Conservation (phyloP, 495 filamentous ascomycete species). For the Penicillium nucicola region DNA sequence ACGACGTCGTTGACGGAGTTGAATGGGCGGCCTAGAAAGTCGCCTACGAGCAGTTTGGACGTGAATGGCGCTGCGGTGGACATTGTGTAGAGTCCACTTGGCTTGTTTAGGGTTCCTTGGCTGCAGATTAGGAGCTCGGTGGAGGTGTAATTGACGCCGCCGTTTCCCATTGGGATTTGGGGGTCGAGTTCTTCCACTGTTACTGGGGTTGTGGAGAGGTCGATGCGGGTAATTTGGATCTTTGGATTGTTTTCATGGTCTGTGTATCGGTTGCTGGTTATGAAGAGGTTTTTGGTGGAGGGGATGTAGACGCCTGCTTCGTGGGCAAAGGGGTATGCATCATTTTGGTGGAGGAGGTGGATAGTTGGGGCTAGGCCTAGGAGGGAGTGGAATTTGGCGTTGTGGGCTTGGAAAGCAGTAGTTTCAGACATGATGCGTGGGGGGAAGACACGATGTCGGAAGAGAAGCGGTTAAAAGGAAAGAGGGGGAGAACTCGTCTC, state of each 20-base stretch:
- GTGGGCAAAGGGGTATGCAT: slow-evolving; percentile 51
- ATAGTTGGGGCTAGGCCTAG: slow-evolving; percentile 29
- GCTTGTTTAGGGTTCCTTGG: slow-evolving; percentile 45
- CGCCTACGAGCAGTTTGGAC: slow-evolving; percentile 24
- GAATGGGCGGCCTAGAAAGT: slow-evolving; percentile 57
- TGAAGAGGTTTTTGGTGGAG: slow-evolving; percentile 48
- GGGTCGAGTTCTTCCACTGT: slow-evolving; percentile 22
- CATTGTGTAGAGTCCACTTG: slow-evolving; percentile 52
- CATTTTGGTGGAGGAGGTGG: slow-evolving; percentile 30
- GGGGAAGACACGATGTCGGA: no score
- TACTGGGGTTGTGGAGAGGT: slow-evolving; percentile 17
- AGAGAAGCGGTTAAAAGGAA: no score
- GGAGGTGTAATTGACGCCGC: slow-evolving; percentile 44
- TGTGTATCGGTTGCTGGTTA: slow-evolving; percentile 48
- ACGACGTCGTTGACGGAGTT: slow-evolving; percentile 59
- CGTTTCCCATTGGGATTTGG: slow-evolving; percentile 54
- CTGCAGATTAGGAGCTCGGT: slow-evolving; percentile 46
- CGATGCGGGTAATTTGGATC: slow-evolving; percentile 34
- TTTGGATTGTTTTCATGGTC: slow-evolving; percentile 15
- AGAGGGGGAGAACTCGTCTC: no score
- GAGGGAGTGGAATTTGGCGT: slow-evolving; percentile 27
- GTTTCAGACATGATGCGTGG: not conserved
- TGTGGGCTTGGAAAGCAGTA: slow-evolving; percentile 16
- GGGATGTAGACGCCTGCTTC: slow-evolving; percentile 57
- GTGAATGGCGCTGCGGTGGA: slow-evolving; percentile 21